Conservation (phyloP, 1,139 yeast species). For the Nakaseomyces delphensis region DNA sequence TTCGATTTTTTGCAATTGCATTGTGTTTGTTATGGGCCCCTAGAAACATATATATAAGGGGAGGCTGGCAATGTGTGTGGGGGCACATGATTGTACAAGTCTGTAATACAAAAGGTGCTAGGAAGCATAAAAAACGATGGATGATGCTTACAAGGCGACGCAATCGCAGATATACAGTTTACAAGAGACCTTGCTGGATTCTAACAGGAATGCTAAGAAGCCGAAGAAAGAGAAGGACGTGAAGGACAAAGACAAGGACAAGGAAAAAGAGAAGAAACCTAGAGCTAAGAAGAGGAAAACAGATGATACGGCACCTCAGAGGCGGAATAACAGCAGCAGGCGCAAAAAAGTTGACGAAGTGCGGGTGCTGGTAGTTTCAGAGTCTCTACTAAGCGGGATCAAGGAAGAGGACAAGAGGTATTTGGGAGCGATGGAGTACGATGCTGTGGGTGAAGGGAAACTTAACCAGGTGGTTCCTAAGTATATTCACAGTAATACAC, state of each 20-base stretch:
- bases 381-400: slow-evolving; percentile 10
- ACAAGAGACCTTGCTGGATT: slow-evolving; percentile 30
- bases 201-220: slow-evolving; percentile 16
- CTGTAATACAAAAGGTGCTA: too few species aligned
- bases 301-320: neutral
- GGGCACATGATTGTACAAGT: too few species aligned
- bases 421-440: slow-evolving; percentile 21
- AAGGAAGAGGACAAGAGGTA: slow-evolving; percentile 10
- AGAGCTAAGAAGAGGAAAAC: slow-evolving; percentile 3
- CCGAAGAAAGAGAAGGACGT: slow-evolving; percentile 5
- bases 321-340: slow-evolving; percentile 1
- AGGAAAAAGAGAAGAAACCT: slow-evolving; percentile 3
- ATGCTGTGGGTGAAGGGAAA: slow-evolving; percentile 19
- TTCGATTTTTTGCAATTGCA: too few species aligned
- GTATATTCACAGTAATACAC: neutral
- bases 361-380: slow-evolving; percentile 10
- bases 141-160: slow-evolving; percentile 23
- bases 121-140: too few species aligned
- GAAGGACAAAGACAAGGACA: slow-evolving; percentile 3
- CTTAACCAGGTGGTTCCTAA: slow-evolving; percentile 5
- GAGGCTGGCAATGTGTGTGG: too few species aligned
- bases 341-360: slow-evolving; percentile 7
- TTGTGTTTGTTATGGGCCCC: too few species aligned
- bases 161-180: slow-evolving; percentile 29
- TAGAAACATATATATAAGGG: neutral